phyloP scores from a whole-genome alignment of 768 basidiomycete species.

The Boletales sp. region DNA sequence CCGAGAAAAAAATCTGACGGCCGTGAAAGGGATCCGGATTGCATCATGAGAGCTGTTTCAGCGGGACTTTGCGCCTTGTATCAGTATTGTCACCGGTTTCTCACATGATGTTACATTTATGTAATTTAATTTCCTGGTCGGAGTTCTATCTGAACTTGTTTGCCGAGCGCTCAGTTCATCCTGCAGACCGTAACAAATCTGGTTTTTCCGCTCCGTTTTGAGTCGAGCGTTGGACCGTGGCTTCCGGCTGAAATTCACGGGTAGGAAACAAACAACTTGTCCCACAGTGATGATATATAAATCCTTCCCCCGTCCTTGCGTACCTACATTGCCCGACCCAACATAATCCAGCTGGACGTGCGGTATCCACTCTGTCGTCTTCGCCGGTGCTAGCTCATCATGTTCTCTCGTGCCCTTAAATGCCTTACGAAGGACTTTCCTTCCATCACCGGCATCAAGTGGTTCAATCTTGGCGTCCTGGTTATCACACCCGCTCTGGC shows the following conservation, averaged over 20 bases:
- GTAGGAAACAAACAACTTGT: slow-evolving; percentile 12
- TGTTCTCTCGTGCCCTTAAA: slow-evolving; percentile 11
- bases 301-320: slow-evolving; percentile 4
- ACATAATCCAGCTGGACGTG: slow-evolving; percentile 3
- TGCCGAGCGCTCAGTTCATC: slow-evolving; percentile 1
- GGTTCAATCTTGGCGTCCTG: slow-evolving; percentile 75
- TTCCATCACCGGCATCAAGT: slow-evolving; percentile 53
- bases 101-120: too few relatives aligned
- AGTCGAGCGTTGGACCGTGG: slow-evolving; percentile 16
- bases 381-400: not conserved
- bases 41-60: too few relatives aligned
- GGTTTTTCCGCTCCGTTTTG: slow-evolving; percentile 13
- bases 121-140: too few relatives aligned
- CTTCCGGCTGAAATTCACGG: slow-evolving; percentile 21
- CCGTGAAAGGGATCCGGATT: too few relatives aligned
- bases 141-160: slow-evolving; percentile 1
- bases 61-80: too few relatives aligned
- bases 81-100: too few relatives aligned
- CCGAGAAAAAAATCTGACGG: too few relatives aligned
- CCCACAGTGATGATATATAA: slow-evolving; percentile 29
- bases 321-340: slow-evolving; percentile 15
- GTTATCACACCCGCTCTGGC: slow-evolving; percentile 68
- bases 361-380: not conserved
- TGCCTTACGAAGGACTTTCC: slow-evolving; percentile 37
- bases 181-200: slow-evolving; percentile 13